Percentiles rank a stretch among this genome's conserved stretches.
Evolutionary conservation across 228 moss, liverwort and hornwort species (phyloP).

Genomic region (Sphagnum magellanicum): DNA sequence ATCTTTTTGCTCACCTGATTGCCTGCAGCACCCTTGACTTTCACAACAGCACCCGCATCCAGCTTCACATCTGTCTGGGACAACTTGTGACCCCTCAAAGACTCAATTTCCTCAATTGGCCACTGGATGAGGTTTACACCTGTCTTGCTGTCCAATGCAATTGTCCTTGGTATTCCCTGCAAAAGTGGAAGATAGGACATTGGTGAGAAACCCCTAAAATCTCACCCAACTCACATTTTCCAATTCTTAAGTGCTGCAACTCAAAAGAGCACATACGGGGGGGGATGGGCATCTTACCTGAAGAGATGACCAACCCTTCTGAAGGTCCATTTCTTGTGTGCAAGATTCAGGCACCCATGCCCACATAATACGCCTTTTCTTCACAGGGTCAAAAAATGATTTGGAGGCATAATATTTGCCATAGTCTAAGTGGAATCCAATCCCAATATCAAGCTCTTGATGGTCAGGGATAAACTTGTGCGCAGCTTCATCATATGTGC

Average conservation of each 20-base stretch:
- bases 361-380: conserved; percentile 43
- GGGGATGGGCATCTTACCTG: conserved; percentile 8
- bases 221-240: too few species aligned
- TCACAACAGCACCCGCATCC: conserved; percentile 15
- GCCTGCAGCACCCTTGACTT: conserved; percentile 28
- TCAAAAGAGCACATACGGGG: too few species aligned
- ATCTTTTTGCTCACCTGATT: conserved; percentile 22
- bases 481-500: conserved; percentile 32
- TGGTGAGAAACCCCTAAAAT: too few species aligned
- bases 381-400: conserved; percentile 30
- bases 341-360: conserved; percentile 49
- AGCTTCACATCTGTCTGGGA: conserved; percentile 22
- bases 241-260: too few species aligned
- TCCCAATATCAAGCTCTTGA: conserved; percentile 12
- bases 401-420: conserved; percentile 67
- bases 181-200: neutral
- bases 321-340: conserved; percentile 2
- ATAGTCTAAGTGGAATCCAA: conserved; percentile 44
- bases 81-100: conserved; percentile 18
- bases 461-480: conserved; percentile 20
- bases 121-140: conserved; percentile 41
- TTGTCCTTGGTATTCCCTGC: conserved; percentile 23
- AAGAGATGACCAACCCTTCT: conserved; percentile 28
- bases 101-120: conserved; percentile 39
- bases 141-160: conserved; percentile 40